Conservation (phyloP, 208 protist genomes). For the Acanthamoeba lenticulata region DNA sequence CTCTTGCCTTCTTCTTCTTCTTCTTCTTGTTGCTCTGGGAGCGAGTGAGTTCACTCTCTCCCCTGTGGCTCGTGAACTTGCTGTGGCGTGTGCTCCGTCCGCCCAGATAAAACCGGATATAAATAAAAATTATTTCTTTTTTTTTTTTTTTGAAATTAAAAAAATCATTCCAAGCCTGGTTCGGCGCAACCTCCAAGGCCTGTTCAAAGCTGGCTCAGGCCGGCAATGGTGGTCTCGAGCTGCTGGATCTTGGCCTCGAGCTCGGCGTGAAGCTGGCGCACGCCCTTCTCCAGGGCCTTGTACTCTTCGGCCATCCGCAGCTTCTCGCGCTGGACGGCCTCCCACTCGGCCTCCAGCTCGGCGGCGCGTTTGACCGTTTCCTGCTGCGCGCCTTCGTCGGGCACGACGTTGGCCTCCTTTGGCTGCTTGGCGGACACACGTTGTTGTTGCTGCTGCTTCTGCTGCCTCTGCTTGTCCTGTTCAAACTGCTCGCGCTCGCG, state of each 20-base stretch:
- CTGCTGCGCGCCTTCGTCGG: too few species aligned
- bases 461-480: background rate
- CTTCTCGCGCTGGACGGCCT: background rate
- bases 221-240: background rate
- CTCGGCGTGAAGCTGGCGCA: background rate
- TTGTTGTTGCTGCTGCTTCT: too few species aligned
- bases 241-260: conserved; percentile 4
- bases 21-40: background rate
- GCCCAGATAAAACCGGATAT: background rate
- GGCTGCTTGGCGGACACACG: background rate
- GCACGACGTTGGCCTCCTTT: too few species aligned
- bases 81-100: background rate
- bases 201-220: background rate
- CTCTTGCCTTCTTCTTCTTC: too few species aligned
- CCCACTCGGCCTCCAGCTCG: background rate
- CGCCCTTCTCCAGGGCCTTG: background rate
- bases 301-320: background rate
- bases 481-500: background rate
- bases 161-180: too few species aligned
- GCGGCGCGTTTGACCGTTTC: too few species aligned
- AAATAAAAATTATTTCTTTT: too few species aligned
- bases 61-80: background rate
- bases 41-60: background rate
- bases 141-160: background rate
- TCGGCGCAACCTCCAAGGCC: too few species aligned